Base-by-base conservation (phyloP, 2,329 filamentous ascomycete genomes). In the Ascochyta lentis region DNA sequence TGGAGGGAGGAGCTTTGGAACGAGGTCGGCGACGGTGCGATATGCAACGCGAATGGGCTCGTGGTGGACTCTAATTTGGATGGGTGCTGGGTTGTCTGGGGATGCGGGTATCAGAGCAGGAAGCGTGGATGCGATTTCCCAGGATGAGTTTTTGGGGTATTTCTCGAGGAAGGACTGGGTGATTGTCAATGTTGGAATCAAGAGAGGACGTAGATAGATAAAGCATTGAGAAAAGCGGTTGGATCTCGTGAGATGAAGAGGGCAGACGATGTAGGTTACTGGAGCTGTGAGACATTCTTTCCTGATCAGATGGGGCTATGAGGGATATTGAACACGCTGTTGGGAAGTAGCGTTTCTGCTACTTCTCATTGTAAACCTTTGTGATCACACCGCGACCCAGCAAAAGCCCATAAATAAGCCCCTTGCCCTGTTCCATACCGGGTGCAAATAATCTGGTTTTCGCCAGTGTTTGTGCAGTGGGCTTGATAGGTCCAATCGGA, bases 1-100 rank as follows among this genome's bases (percentile, higher is more conserved):
- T 0, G 67, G 64, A 7, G 68, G 62, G 2, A 76, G 65, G n/a
- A 76, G 60, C 1, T 43, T 59, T 3, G 73, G 72, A 7, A 73
- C 38, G 2, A 70, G 50, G 13, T 56, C 26, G 26, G 62, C n/a
- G 45, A 77, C 72, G 39, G 56, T 46, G 23, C 59, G 26, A 62
- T 76, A 77, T 40, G 73, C 65, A 22, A 77, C 75, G n/a, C 72
- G 70, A 39, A 76, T 61, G 22, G 72, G 58, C 22, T 66, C 60
- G 29, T 72, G 67, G 46, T 75, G 64, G 9, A 76, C 70, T 44
- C 66, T 58, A 34, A 77, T 70, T 37, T 71, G 69, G 41, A 77
- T 75, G 7, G 70, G 71, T 0, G 68, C 70, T 31, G 63, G 64
- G 49, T 65, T 61, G 7, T 16, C 31, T n/a, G 62, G 43, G 0